Base-by-base conservation (phyloP, 164 flowering plant genomes). In the Stephania cephalantha region DNA sequence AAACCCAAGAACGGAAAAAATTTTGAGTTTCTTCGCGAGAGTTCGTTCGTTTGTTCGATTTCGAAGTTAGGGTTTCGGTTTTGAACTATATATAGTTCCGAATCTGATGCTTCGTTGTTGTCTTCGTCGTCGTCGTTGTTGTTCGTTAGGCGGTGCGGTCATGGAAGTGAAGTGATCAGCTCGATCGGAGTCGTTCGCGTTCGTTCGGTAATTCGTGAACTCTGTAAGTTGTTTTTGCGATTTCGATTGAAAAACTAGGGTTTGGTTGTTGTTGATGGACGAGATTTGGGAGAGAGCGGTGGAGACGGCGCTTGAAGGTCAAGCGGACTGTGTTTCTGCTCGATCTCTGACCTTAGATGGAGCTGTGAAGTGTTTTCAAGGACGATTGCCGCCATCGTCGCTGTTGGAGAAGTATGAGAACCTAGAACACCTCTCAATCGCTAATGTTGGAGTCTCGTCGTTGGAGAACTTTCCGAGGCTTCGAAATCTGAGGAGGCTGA, bases 241-340 rank as follows among this genome's bases (percentile, higher is more conserved):
- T 48, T 71, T 48, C 29, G 61, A 1, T 46, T 78, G 76, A 76
- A 4, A 35, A 79, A 81, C 79, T 75, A 73, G 76, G 83, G 79
- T 78, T 58, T 73, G 76, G 4, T 48, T 71, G 9, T 58, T 58
- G 64, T 58, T 58, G 79, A 95, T 95, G 98, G 98, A 91, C 35
- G 98, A 93, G 90, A 86, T 89, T 85, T 95, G 98, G 98, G 94
- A 90, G 82, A 84, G 88, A 63, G 97, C 97, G 68, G 93, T 95
- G 66, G 94, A 89, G 81, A 84, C 94, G 71, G 98, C 98, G 22
- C 83, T 95, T 10, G 94, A 91, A 67, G 98, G 97, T 48, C 87
- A 87, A 72, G 80, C 86, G 4, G 90, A 91, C 79, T 70, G 70
- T 65, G 79, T 78, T 2, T 77, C 86, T 68, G 88, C 83, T 45